Evolutionary conservation across 2,329 filamentous ascomycete genomes (phyloP), one percentile per base, ranked within the genome.

Genomic region (Colletotrichum tropicicola): DNA sequence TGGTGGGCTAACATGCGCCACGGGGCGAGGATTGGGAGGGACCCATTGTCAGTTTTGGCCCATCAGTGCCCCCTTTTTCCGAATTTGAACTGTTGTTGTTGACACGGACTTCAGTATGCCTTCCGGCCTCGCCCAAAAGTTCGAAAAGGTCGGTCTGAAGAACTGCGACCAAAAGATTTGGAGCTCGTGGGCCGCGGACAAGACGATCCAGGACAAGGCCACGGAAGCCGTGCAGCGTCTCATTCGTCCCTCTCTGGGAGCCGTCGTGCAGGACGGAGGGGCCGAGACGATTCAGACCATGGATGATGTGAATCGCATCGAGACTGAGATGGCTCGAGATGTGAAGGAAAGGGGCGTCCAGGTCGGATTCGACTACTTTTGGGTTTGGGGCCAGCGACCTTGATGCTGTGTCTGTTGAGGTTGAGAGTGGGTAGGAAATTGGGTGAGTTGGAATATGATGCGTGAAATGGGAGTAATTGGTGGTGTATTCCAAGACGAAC

Each of bases 161-260:
- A 48, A 47, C 1, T 66, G 63, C 19, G 58, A 58, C 44, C 28
- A 66, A 19, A 48, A 35, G 35, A 28, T 66, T 3, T 53, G 59
- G 51, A 66, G 52, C 32, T 41, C 52, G 10, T 64, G 63, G 51
- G 63, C 51, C 13, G 63, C 52, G 25, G 63, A 66, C 39, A 47
- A 64, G 19, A 27, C 28, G 0, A 27, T 57, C 10, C 59, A 41
- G 43, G 25, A 52, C 5, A 44, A 49, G 17, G 21, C 23, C 3
- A 41, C 59, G 5, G 9, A 2, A 21, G 52, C 25, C 4, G 21
- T 41, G 12, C 37, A 41, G 3, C 39, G 28, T 4, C 45, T 58
- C 1, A 19, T 53, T 3, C 57, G 35, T 35, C 63, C 63, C 8
- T 51, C 28, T 12, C 21, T 64, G 30, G 9, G 35, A 9, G 45